These are phyloP conservation scores for Cytospora schulzeri DNA, from an alignment of 2,329 filamentous ascomycete species.

Conservation along the genomic window DNA sequence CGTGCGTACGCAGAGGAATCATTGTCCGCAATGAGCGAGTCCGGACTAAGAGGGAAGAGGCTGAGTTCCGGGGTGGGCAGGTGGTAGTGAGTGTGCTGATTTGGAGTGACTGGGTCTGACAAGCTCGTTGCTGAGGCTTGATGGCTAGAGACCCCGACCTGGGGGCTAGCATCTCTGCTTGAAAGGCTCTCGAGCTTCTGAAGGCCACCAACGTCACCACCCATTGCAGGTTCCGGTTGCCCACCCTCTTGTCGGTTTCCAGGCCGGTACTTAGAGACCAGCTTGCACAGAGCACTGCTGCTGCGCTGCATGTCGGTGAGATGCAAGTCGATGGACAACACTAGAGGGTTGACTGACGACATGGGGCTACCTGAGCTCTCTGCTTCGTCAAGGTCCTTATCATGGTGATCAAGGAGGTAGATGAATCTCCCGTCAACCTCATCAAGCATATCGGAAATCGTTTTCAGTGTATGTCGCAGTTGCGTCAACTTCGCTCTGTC, in stretches of 20 bases:
- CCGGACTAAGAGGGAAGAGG: background rate
- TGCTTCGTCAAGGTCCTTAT: background rate
- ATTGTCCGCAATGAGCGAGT: background rate
- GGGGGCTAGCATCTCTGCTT: too few species aligned
- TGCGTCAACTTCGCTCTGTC: background rate
- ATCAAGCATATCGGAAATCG: background rate
- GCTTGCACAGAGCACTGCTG: background rate
- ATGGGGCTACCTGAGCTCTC: background rate
- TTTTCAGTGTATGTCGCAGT: background rate
- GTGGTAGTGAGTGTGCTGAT: background rate
- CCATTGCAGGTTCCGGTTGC: background rate
- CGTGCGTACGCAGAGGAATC: background rate
- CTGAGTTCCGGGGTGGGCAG: background rate
- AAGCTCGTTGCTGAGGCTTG: background rate
- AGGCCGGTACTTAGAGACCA: background rate
- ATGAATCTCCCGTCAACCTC: background rate
- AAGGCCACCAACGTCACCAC: background rate
- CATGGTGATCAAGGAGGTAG: background rate
- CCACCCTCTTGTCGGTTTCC: background rate
- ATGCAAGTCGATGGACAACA: background rate
- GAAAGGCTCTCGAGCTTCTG: background rate
- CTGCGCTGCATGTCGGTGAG: conserved; percentile 1
- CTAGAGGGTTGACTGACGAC: background rate
- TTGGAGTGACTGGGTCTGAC: background rate
- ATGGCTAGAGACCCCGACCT: background rate